These are phyloP conservation scores for Leucosporidium yakuticum DNA, from an alignment of 768 basidiomycete genomes.

Conservation along the genomic window DNA sequence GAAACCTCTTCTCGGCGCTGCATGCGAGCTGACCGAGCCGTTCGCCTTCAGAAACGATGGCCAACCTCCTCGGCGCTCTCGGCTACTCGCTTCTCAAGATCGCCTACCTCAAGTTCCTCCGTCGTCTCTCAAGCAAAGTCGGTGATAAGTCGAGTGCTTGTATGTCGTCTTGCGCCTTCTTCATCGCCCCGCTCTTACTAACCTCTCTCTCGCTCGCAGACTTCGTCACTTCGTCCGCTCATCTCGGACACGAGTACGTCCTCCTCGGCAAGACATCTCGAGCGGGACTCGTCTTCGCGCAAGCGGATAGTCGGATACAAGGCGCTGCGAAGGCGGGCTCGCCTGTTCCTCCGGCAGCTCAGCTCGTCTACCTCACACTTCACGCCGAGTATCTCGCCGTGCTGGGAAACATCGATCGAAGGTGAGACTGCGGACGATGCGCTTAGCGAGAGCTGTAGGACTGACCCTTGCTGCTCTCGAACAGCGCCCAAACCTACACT, in stretches of 20 bases:
- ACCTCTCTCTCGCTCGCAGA: conserved; percentile 40
- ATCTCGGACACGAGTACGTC: conserved; percentile 72
- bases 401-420: conserved; percentile 55
- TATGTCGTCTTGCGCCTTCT: conserved; percentile 37
- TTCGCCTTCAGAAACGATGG: conserved; percentile 37
- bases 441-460: not conserved
- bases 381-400: conserved; percentile 62
- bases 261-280: conserved; percentile 67
- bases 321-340: conserved; percentile 36
- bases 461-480: not conserved
- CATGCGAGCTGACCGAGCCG: not conserved
- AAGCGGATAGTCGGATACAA: conserved; percentile 51
- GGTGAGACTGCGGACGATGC: conserved; percentile 53
- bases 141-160: not conserved
- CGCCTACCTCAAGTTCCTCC: conserved; percentile 59
- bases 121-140: conserved; percentile 47
- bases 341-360: conserved; percentile 52
- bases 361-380: conserved; percentile 56
- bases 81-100: conserved; percentile 62
- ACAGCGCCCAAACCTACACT: conserved; percentile 29
- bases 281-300: conserved; percentile 62
- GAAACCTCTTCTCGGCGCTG: too few species aligned
- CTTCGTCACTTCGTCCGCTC: conserved; percentile 62
- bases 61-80: conserved; percentile 61
- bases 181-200: not conserved